Evolutionary conservation across 2,329 filamentous ascomycete genomes (phyloP).

Genomic region (Neopestalotiopsis clavispora): DNA sequence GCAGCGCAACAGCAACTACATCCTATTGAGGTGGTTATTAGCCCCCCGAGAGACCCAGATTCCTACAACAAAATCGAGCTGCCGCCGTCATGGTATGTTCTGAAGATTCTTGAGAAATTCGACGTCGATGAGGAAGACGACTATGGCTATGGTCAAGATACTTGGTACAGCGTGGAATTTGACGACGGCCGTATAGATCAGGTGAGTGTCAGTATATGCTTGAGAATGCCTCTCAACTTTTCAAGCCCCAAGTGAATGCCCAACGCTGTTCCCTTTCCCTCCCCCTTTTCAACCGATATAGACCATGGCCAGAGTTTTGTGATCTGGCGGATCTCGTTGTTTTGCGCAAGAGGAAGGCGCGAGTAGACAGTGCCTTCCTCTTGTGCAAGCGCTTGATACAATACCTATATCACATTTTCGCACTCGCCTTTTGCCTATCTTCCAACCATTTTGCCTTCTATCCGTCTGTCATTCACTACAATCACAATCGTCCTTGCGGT

Average conservation of each 20-base stretch:
- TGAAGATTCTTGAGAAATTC: slow-evolving; percentile 40
- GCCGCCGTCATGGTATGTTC: slow-evolving; percentile 41
- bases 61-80: slow-evolving; percentile 28
- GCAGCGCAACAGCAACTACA: slow-evolving; percentile 18
- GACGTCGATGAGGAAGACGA: slow-evolving; percentile 28
- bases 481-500: neutral
- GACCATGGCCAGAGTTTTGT: too few species aligned
- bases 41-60: slow-evolving; percentile 29
- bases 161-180: slow-evolving; percentile 47
- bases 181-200: slow-evolving; percentile 49
- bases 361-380: too few species aligned
- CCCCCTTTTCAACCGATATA: slow-evolving; percentile 8
- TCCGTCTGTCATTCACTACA: neutral
- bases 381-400: too few species aligned
- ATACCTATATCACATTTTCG: too few species aligned
- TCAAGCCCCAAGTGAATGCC: neutral
- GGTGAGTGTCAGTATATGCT: slow-evolving; percentile 40
- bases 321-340: too few species aligned
- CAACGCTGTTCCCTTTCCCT: neutral
- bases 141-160: slow-evolving; percentile 3
- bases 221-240: slow-evolving; percentile 23
- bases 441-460: neutral
- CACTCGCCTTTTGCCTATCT: neutral
- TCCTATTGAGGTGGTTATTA: slow-evolving; percentile 36
- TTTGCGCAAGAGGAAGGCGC: too few species aligned